Conservation (phyloP, 495 filamentous ascomycete species). For the Apodospora peruviana region DNA sequence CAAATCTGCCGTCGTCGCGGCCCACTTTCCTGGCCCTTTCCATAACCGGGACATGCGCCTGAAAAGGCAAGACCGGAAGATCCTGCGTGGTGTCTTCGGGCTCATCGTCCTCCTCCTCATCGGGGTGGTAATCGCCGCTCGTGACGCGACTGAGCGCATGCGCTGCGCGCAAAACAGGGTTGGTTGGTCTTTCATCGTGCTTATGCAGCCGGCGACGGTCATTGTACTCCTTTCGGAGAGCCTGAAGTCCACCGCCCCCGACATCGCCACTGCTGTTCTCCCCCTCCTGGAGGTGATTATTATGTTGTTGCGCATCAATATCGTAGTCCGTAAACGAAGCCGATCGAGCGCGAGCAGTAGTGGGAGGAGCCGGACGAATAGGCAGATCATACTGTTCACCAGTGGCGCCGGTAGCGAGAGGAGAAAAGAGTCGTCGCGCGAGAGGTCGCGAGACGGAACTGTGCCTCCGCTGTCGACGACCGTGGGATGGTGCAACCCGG, state of each 20-base stretch:
- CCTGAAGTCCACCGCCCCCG: neutral
- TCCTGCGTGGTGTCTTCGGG: neutral
- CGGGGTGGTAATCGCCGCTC: neutral
- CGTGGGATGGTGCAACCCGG: neutral
- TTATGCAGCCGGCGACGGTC: neutral
- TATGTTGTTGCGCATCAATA: neutral
- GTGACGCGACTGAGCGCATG: neutral
- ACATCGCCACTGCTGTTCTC: neutral
- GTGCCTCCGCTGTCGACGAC: neutral
- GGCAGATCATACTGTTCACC: conserved; percentile 8
- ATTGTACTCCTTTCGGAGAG: neutral
- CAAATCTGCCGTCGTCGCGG: neutral
- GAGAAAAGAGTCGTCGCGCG: neutral
- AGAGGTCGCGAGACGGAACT: conserved; percentile 12
- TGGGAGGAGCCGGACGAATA: neutral
- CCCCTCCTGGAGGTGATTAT: neutral
- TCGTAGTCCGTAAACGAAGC: conserved; percentile 8
- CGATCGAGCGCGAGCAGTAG: conserved; percentile 7
- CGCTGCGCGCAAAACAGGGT: neutral
- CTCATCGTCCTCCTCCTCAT: neutral
- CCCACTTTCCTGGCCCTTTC: conserved; percentile 4
- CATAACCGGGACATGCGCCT: conserved; percentile 6
- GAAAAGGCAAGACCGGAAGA: conserved; percentile 1
- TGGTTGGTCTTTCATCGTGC: neutral
- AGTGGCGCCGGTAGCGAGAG: neutral